These are phyloP conservation scores for Heterobasidion annosum DNA, from an alignment of 1,284 basidiomycete genomes.

Conservation along the genomic window DNA sequence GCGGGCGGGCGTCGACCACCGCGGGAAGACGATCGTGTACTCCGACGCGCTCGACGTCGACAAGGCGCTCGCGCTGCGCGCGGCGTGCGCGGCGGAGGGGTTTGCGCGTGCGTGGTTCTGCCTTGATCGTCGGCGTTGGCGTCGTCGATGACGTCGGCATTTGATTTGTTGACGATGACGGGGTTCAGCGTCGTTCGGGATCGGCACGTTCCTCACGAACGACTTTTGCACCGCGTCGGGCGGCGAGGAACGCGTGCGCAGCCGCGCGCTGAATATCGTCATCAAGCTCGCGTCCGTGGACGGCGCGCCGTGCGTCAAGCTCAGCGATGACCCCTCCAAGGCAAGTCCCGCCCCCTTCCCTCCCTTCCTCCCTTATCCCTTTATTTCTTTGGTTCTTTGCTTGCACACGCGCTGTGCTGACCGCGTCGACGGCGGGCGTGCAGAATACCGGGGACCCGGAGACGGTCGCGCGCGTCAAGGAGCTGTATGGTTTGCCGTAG, in stretches of 20 bases:
- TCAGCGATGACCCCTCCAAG: slow-evolving; percentile 87
- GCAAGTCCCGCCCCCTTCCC: slow-evolving; percentile 26
- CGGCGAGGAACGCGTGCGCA: slow-evolving; percentile 41
- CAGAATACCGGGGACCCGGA: slow-evolving; percentile 28
- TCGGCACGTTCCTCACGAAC: slow-evolving; percentile 88
- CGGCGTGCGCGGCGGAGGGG: slow-evolving; percentile 66
- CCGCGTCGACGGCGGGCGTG: too few species aligned
- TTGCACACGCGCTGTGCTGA: neutral
- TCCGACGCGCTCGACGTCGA: slow-evolving; percentile 75
- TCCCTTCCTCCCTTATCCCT: neutral
- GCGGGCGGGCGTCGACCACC: slow-evolving; percentile 53
- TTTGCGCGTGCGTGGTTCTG: slow-evolving; percentile 50
- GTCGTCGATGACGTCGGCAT: too few species aligned
- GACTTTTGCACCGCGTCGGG: slow-evolving; percentile 64
- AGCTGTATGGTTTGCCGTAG: slow-evolving; percentile 22
- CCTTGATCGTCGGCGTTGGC: too few species aligned
- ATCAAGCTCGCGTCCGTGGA: slow-evolving; percentile 81
- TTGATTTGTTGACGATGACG: too few species aligned
- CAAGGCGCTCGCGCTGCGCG: slow-evolving; percentile 61
- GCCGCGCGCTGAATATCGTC: slow-evolving; percentile 86
- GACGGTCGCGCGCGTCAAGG: slow-evolving; percentile 34
- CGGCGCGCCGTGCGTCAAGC: slow-evolving; percentile 75
- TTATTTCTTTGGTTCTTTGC: neutral
- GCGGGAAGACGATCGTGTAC: slow-evolving; percentile 70
- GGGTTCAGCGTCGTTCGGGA: slow-evolving; percentile 69